These are phyloP conservation scores for Neurospora sp. DNA, from an alignment of 495 filamentous ascomycete genomes.

Conservation along the genomic window DNA sequence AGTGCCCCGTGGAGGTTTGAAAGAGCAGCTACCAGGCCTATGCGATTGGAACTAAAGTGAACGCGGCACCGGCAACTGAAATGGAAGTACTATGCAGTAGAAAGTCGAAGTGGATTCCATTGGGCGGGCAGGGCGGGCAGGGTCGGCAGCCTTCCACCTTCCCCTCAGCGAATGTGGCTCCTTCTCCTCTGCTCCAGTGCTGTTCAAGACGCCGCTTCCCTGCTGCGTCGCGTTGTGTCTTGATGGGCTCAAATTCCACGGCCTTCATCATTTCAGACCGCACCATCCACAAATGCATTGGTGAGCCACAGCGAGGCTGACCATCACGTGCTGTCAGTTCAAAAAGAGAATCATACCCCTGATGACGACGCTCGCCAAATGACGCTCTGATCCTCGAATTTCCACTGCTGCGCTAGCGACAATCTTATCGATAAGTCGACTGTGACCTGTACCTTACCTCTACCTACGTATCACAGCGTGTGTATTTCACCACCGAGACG, in stretches of 20 bases:
- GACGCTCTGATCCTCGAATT: neutral
- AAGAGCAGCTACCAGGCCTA: neutral
- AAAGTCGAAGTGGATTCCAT: neutral
- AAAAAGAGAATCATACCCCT: neutral
- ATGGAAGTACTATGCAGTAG: neutral
- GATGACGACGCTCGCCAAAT: neutral
- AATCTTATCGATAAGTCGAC: neutral
- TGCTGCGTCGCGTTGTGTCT: neutral
- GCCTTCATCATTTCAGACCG: neutral
- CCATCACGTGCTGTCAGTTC: neutral
- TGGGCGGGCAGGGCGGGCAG: neutral
- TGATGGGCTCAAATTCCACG: neutral
- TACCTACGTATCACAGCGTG: neutral
- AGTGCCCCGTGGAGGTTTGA: neutral
- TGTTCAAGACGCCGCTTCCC: neutral
- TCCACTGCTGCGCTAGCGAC: neutral
- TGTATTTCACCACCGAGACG: neutral
- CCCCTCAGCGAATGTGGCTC: neutral
- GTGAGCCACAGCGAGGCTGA: neutral
- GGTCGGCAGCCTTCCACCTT: neutral
- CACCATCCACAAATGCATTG: neutral
- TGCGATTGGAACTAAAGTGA: neutral
- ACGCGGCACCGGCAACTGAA: neutral
- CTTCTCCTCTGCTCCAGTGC: neutral
- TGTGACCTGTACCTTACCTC: neutral